Percentiles rank a stretch among this genome's conserved stretches.
Conservation (phyloP, 78 protist species). For the Dictyostelium firmibasis region DNA sequence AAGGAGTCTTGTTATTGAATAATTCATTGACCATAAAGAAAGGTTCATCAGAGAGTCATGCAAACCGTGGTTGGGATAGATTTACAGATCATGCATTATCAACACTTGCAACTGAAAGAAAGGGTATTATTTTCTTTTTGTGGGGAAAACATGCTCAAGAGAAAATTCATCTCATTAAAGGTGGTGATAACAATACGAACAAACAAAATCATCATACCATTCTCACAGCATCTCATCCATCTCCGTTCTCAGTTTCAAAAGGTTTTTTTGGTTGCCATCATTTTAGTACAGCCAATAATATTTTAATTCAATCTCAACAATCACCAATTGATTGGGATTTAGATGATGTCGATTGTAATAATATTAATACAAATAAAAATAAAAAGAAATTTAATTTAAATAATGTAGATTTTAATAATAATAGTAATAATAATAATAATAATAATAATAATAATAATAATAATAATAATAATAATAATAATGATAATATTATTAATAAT, state of each 20-base stretch:
- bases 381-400: not conserved
- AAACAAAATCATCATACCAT: constrained; percentile 39
- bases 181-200: not conserved
- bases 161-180: constrained; percentile 71
- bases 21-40: constrained; percentile 85
- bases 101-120: not conserved
- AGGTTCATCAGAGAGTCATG: constrained; percentile 68
- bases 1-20: constrained; percentile 93
- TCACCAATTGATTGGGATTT: constrained; percentile 83
- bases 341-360: not conserved
- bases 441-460: not conserved
- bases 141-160: constrained; percentile 92
- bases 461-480: not conserved
- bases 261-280: constrained; percentile 78
- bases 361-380: not conserved
- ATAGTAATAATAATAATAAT: not conserved
- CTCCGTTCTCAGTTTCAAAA: constrained; percentile 58
- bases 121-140: constrained; percentile 35
- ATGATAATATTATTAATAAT: not conserved
- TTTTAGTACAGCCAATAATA: constrained; percentile 73
- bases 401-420: not conserved
- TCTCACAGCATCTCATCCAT: constrained; percentile 84
- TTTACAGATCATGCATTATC: constrained; percentile 62
- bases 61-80: constrained; percentile 52
- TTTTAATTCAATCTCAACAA: constrained; percentile 5